Evolutionary conservation across 2,329 filamentous ascomycete species (phyloP).

Genomic region (Aspergillus tanneri): DNA sequence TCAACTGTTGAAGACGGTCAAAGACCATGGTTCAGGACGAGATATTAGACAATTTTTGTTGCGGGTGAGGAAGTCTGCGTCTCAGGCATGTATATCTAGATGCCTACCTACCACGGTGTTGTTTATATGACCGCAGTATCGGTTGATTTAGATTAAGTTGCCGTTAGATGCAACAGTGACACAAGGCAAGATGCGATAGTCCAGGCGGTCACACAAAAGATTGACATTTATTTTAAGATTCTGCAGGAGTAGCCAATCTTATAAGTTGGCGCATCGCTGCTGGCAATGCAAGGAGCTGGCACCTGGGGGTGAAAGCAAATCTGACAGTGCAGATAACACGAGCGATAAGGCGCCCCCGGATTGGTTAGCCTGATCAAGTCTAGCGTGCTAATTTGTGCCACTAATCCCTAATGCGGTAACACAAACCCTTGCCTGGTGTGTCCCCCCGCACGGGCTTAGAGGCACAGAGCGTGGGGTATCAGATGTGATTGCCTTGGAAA

Average conservation of each 20-base stretch:
- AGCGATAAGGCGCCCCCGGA: no score
- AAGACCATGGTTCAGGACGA: slow-evolving; percentile 53
- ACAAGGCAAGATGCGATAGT: background rate
- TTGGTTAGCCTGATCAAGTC: background rate
- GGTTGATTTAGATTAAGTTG: background rate
- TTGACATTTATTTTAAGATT: background rate
- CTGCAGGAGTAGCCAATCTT: background rate
- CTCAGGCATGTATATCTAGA: no score
- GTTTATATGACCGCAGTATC: background rate
- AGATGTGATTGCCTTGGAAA: background rate
- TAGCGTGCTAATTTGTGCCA: background rate
- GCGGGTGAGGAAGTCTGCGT: no score
- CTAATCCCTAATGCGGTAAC: background rate
- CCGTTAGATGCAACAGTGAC: background rate
- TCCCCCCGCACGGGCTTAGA: no score
- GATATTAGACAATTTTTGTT: background rate
- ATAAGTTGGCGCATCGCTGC: background rate
- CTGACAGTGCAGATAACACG: background rate
- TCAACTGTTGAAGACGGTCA: slow-evolving; percentile 63
- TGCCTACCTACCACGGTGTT: no score
- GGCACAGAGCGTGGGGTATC: background rate
- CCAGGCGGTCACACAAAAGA: background rate
- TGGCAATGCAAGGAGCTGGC: background rate
- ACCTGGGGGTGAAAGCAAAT: background rate
- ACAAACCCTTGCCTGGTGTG: background rate